phyloP scores from a whole-genome alignment of 305 asterid species.

The Lippia alba region DNA sequence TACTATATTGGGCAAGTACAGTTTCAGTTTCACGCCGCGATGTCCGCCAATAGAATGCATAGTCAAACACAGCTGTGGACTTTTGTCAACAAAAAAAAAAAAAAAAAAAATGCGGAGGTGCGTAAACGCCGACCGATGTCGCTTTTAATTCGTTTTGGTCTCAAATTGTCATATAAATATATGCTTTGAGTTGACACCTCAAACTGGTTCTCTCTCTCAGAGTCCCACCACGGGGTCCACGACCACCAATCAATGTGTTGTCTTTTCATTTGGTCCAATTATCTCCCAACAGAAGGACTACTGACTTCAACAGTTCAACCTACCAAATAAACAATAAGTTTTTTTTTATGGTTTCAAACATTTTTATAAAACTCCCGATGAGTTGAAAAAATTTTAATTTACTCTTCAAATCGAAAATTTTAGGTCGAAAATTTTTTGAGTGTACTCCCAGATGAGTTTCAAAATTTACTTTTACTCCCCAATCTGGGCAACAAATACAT shows the following conservation, averaged over 20 bases:
- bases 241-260: background rate
- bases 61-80: conserved; percentile 17
- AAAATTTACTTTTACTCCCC: too few species aligned
- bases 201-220: background rate
- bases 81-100: conserved; percentile 4
- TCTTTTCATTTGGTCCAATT: background rate
- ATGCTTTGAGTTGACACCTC: conserved; percentile 3
- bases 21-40: too few species aligned
- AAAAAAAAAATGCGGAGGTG: conserved; percentile 27
- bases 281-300: background rate
- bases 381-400: background rate
- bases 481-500: too few species aligned
- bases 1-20: too few species aligned
- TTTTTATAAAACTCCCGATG: background rate
- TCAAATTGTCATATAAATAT: too few species aligned
- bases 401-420: background rate
- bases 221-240: too few species aligned
- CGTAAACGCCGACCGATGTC: conserved; percentile 22
- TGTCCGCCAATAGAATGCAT: too few species aligned
- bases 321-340: background rate
- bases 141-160: conserved; percentile 17
- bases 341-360: background rate
- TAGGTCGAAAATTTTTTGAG: too few species aligned
- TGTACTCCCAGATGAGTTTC: too few species aligned
- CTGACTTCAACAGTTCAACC: background rate